Conservation (phyloP, 805 yeast species). For the Blastobotrys chiropterorum region DNA sequence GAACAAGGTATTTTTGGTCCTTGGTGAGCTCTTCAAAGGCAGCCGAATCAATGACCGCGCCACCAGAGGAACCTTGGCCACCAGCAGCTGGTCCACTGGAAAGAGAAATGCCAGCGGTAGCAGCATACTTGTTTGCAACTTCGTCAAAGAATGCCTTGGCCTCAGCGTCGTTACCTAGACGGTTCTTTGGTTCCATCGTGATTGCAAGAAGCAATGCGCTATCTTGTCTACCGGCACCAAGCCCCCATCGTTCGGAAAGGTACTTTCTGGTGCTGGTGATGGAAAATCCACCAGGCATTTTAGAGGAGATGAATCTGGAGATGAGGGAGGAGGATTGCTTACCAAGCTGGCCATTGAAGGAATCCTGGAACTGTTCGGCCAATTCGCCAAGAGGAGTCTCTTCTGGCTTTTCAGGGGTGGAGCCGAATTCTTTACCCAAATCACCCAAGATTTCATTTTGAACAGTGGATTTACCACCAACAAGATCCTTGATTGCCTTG, state of each 20-base stretch:
- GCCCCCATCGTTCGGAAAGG: constrained; percentile 87
- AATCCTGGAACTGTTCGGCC: constrained; percentile 91
- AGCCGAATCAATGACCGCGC: constrained; percentile 89
- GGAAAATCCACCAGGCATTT: constrained; percentile 99
- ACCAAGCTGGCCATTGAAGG: constrained; percentile 84
- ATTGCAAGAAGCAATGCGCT: constrained; percentile 76
- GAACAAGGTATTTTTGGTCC: constrained; percentile 63
- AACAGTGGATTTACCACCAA: constrained; percentile 97
- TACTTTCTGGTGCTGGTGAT: constrained; percentile 88
- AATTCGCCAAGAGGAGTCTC: constrained; percentile 94
- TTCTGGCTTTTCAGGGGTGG: constrained; percentile 98
- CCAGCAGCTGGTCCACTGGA: constrained; percentile 57
- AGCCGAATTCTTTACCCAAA: constrained; percentile 94
- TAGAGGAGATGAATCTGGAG: constrained; percentile 87
- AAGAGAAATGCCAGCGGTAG: constrained; percentile 71
- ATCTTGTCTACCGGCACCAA: constrained; percentile 92
- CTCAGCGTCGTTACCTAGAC: constrained; percentile 80
- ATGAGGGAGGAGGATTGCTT: constrained; percentile 86
- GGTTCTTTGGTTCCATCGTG: constrained; percentile 83
- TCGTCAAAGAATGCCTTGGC: constrained; percentile 87
- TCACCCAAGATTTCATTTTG: constrained; percentile 99
- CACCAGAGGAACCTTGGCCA: constrained; percentile 48
- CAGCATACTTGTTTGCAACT: constrained; percentile 77
- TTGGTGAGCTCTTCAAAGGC: constrained; percentile 80
- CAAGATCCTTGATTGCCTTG: constrained; percentile 94